phyloP scores from a whole-genome alignment of 2,329 filamentous ascomycete species.

The Nemania sp. region DNA sequence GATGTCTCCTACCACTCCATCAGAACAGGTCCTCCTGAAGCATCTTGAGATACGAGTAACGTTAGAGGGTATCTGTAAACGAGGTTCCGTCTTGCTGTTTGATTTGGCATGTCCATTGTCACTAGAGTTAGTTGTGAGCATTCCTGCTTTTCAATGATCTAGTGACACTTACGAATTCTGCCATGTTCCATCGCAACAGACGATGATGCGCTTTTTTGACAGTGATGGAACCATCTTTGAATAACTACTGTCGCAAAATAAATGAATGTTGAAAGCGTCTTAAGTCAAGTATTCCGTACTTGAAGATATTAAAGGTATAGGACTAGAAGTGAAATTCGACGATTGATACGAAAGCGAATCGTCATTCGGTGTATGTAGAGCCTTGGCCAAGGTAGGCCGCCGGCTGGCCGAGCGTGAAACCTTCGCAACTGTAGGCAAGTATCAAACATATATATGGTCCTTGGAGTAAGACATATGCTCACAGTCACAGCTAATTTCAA shows the following conservation, averaged over 20 bases:
- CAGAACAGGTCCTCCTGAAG: slow-evolving; percentile 54
- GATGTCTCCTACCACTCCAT: slow-evolving; percentile 43
- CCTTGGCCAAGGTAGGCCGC: no score
- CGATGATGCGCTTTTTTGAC: slow-evolving; percentile 50
- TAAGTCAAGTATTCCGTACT: background rate
- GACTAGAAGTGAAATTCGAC: background rate
- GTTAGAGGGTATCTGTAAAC: slow-evolving; percentile 58
- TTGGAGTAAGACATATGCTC: background rate
- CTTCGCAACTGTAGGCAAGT: no score
- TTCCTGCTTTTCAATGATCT: background rate
- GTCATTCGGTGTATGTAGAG: background rate
- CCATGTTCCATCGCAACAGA: slow-evolving; percentile 60
- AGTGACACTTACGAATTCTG: slow-evolving; percentile 47
- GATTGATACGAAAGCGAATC: background rate
- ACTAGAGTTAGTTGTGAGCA: slow-evolving; percentile 33
- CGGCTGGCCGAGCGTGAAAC: no score
- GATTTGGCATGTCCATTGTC: slow-evolving; percentile 52
- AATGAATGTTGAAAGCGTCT: background rate
- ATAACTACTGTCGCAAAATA: background rate
- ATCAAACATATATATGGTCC: no score
- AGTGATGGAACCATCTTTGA: slow-evolving; percentile 8
- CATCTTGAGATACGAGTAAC: slow-evolving; percentile 63
- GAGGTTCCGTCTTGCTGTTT: slow-evolving; percentile 43
- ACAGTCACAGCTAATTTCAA: no score
- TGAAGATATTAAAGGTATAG: background rate